phyloP scores from a whole-genome alignment of 352 stramenopile species.

The Plasmopara viticola region DNA sequence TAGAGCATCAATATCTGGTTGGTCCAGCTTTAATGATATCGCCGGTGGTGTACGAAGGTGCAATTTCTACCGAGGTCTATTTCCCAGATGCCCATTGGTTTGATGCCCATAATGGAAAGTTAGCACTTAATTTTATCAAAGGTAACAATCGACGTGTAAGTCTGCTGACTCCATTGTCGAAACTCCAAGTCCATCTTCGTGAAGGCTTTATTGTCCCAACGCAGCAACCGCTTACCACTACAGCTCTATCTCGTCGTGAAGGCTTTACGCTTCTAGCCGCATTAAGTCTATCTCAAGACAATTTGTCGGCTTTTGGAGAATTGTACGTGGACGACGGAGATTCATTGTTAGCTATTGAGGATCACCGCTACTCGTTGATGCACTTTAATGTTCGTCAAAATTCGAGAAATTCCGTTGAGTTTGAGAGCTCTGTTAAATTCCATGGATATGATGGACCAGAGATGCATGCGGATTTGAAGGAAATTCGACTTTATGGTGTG shows the following conservation, averaged over 20 bases:
- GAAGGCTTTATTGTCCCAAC: slow-evolving; percentile 58
- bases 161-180: slow-evolving; percentile 47
- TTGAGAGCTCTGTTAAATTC: slow-evolving; percentile 29
- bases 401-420: slow-evolving; percentile 29
- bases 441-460: slow-evolving; percentile 63
- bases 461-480: slow-evolving; percentile 44
- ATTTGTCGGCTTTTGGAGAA: slow-evolving; percentile 36
- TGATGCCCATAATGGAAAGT: slow-evolving; percentile 44
- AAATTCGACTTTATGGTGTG: slow-evolving; percentile 58
- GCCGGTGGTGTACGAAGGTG: slow-evolving; percentile 57
- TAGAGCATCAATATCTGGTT: slow-evolving; percentile 71
- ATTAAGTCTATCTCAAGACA: slow-evolving; percentile 21
- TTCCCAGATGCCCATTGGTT: slow-evolving; percentile 73
- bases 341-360: slow-evolving; percentile 51
- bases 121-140: slow-evolving; percentile 12
- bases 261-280: slow-evolving; percentile 51
- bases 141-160: slow-evolving; percentile 21
- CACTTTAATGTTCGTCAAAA: slow-evolving; percentile 36
- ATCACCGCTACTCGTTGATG: slow-evolving; percentile 49
- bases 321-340: slow-evolving; percentile 75
- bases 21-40: slow-evolving; percentile 71
- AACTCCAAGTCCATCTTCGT: slow-evolving; percentile 58
- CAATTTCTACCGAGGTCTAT: slow-evolving; percentile 53
- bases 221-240: slow-evolving; percentile 51
- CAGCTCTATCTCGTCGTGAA: slow-evolving; percentile 45